A percentile compares a stretch with the other conserved stretches of the same genome.
These are phyloP conservation scores for Cladosporium sp. DNA, from an alignment of 2,329 filamentous ascomycete genomes.

Conservation along the genomic window DNA sequence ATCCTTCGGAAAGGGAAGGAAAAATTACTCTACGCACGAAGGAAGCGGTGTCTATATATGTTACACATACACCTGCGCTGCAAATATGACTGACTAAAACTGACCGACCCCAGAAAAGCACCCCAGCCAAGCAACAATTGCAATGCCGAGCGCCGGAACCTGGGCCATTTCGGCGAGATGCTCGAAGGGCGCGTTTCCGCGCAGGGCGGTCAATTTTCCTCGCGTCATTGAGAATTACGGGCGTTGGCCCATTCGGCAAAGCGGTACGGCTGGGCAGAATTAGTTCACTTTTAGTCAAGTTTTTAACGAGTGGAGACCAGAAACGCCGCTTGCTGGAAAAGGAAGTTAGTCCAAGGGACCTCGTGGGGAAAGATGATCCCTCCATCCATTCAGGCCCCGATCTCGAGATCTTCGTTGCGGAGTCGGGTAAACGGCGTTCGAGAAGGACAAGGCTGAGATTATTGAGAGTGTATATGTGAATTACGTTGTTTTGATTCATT, in stretches of 20 bases:
- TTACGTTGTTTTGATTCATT: neutral
- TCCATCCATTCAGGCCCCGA: neutral
- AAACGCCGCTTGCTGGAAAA: neutral
- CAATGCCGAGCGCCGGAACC: neutral
- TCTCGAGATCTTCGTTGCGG: neutral
- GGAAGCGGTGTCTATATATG: neutral
- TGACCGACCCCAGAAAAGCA: neutral
- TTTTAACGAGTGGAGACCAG: neutral
- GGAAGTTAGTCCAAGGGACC: neutral
- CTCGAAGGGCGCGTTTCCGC: neutral
- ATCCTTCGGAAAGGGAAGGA: neutral
- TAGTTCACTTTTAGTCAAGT: neutral
- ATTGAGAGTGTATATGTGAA: neutral
- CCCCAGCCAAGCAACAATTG: neutral
- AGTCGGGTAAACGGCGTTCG: neutral
- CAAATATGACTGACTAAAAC: neutral
- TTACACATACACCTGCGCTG: neutral
- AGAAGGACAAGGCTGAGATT: neutral
- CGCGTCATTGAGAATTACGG: conserved; percentile 1
- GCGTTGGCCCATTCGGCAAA: neutral
- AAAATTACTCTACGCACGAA: neutral
- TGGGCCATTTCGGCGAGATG: neutral
- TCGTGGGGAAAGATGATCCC: neutral
- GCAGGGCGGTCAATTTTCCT: conserved; percentile 4
- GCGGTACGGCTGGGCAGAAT: neutral